Percentiles rank a stretch among this genome's conserved stretches.
Conservation (phyloP, 331 rosid genomes). For the Phaseolus coccineus region DNA sequence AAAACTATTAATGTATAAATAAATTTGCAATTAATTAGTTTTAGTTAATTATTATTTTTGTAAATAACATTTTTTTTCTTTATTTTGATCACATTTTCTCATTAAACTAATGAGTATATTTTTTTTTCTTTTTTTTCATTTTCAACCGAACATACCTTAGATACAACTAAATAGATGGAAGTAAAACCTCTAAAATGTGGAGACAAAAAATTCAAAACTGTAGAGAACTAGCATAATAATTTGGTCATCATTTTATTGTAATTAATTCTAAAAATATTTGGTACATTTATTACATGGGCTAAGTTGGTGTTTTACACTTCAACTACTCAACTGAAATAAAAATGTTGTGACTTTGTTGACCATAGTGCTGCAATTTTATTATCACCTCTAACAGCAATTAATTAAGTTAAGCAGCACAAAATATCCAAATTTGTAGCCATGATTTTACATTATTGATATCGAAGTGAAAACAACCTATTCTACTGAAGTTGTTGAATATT, state of each 20-base stretch:
- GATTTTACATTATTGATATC: conserved; percentile 37
- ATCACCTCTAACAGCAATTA: conserved; percentile 14
- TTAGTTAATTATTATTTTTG: no score
- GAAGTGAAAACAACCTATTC: conserved; percentile 22
- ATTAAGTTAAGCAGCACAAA: not conserved
- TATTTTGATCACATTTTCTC: no score
- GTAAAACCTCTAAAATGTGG: conserved; percentile 14
- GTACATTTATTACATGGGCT: not conserved
- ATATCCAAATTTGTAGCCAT: conserved; percentile 28
- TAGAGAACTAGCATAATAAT: not conserved
- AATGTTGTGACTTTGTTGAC: conserved; percentile 11
- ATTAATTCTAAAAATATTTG: conserved; percentile 1
- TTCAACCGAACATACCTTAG: no score
- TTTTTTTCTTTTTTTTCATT: no score
- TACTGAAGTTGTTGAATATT: conserved; percentile 7
- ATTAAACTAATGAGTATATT: no score
- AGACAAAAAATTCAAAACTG: conserved; percentile 12
- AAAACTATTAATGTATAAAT: no score
- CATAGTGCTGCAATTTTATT: not conserved
- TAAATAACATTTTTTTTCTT: no score
- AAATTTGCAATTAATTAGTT: no score
- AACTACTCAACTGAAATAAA: conserved; percentile 4
- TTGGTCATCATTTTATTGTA: not conserved
- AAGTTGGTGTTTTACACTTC: conserved; percentile 4
- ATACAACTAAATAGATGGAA: not conserved